Conservation (phyloP, 1,284 basidiomycete species). For the Farysia itapuensis region DNA sequence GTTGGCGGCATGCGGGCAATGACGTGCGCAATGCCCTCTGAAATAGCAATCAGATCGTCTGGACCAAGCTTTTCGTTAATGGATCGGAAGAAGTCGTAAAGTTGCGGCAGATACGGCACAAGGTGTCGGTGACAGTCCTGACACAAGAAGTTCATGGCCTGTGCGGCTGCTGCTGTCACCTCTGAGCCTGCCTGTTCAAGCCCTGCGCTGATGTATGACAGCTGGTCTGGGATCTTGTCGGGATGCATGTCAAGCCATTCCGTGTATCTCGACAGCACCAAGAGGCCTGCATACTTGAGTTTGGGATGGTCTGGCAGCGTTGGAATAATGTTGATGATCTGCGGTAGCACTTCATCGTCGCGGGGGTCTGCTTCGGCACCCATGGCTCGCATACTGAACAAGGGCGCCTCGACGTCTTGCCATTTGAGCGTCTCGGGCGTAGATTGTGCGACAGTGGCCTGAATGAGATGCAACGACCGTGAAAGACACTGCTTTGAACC, state of each 20-base stretch:
- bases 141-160: constrained; percentile 94
- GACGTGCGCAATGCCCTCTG: constrained; percentile 92
- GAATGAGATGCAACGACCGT: constrained; percentile 78
- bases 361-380: constrained; percentile 85
- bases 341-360: constrained; percentile 83
- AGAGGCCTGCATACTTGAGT: constrained; percentile 89
- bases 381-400: constrained; percentile 98
- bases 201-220: constrained; percentile 88
- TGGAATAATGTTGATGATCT: constrained; percentile 92
- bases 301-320: constrained; percentile 85
- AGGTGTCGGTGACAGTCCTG: constrained; percentile 90
- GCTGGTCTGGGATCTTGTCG: constrained; percentile 78
- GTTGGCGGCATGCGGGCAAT: constrained; percentile 83
- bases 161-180: constrained; percentile 89
- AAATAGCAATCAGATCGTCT: constrained; percentile 86
- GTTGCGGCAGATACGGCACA: constrained; percentile 83
- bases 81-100: constrained; percentile 82
- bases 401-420: constrained; percentile 96
- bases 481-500: constrained; percentile 82
- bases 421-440: constrained; percentile 65
- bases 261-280: constrained; percentile 94
- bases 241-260: constrained; percentile 94
- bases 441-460: constrained; percentile 67
- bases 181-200: constrained; percentile 68
- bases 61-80: constrained; percentile 76